Conservation (phyloP, 768 basidiomycete genomes). For the Lentinula sp. region DNA sequence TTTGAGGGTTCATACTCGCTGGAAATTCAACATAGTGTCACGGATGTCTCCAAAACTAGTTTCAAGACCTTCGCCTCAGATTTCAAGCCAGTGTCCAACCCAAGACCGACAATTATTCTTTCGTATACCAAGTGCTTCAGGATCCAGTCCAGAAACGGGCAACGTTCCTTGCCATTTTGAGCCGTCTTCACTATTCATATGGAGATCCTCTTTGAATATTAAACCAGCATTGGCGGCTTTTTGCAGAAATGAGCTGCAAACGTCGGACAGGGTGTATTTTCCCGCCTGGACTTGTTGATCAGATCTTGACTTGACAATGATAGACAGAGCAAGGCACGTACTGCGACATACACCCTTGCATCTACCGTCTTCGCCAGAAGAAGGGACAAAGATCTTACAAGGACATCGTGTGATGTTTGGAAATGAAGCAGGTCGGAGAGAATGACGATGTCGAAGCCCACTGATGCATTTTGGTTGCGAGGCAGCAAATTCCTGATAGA, state of each 20-base stretch:
- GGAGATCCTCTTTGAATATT: conserved; percentile 36
- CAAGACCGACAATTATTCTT: conserved; percentile 61
- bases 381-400: conserved; percentile 42
- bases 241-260: conserved; percentile 49
- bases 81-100: conserved; percentile 43
- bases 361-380: conserved; percentile 37
- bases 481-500: neutral
- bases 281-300: conserved; percentile 33
- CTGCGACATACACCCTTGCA: conserved; percentile 51
- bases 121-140: conserved; percentile 37
- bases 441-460: conserved; percentile 55
- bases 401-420: conserved; percentile 47
- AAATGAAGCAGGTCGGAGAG: conserved; percentile 74
- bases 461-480: conserved; percentile 3
- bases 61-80: conserved; percentile 14
- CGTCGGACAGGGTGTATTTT: conserved; percentile 46
- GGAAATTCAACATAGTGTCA: neutral
- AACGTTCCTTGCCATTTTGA: conserved; percentile 42
- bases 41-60: neutral
- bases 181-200: conserved; percentile 18
- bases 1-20: too few relatives aligned
- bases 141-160: conserved; percentile 39
- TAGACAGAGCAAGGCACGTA: conserved; percentile 13
- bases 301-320: neutral
- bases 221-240: conserved; percentile 34